These are phyloP conservation scores for Mitragyna speciosa DNA, from an alignment of 257 asterid genomes.

Conservation along the genomic window DNA sequence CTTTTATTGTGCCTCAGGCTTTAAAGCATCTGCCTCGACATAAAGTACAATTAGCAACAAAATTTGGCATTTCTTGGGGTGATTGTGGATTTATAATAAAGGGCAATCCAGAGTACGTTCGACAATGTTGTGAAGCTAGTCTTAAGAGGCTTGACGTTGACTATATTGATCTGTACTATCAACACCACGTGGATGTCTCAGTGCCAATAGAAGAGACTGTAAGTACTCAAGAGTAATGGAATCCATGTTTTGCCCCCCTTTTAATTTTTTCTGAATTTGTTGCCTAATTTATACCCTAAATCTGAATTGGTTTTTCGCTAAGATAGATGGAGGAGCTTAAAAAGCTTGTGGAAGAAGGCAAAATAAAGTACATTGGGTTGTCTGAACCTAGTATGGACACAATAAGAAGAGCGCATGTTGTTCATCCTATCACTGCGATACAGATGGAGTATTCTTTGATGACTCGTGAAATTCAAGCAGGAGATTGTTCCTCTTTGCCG, in stretches of 20 bases:
- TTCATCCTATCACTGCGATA: slow-evolving; percentile 56
- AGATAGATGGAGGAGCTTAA: slow-evolving; percentile 51
- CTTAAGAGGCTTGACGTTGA: slow-evolving; percentile 49
- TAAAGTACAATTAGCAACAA: slow-evolving; percentile 36
- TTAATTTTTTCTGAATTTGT: not conserved
- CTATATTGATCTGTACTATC: slow-evolving; percentile 58
- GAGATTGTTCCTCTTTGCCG: slow-evolving; percentile 58
- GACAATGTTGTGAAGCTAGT: slow-evolving; percentile 52
- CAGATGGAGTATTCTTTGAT: slow-evolving; percentile 65
- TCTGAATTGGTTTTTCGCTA: not conserved
- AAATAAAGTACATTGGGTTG: slow-evolving; percentile 49
- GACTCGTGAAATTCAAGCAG: slow-evolving; percentile 53
- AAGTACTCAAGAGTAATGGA: not conserved
- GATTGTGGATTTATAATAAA: slow-evolving; percentile 5
- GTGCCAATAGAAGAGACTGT: slow-evolving; percentile 66
- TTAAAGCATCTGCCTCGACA: slow-evolving; percentile 37
- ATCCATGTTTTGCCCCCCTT: no score
- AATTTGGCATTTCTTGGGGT: slow-evolving; percentile 27
- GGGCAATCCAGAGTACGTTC: slow-evolving; percentile 40
- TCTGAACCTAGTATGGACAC: slow-evolving; percentile 60
- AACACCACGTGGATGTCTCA: slow-evolving; percentile 42
- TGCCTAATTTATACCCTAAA: not conserved
- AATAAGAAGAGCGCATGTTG: slow-evolving; percentile 52
- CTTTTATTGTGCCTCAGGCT: slow-evolving; percentile 25
- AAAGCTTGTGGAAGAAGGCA: slow-evolving; percentile 59